phyloP scores from a whole-genome alignment of 2,329 filamentous ascomycete species.

The Cytospora chrysosperma region DNA sequence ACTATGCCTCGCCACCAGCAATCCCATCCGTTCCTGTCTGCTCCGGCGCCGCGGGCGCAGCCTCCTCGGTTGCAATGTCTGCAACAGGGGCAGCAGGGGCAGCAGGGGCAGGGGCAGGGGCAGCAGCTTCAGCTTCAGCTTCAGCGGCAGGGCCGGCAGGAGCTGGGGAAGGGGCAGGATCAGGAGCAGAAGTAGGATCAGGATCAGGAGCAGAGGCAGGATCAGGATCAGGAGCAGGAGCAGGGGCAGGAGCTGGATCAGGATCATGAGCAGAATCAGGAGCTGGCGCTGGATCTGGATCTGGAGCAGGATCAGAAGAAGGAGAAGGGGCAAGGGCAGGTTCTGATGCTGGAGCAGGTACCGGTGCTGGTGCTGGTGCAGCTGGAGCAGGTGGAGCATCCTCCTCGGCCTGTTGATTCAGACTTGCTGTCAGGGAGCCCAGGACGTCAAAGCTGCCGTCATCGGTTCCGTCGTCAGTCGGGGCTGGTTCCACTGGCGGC shows the following conservation, averaged over 20 bases:
- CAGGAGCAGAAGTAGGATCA: too few species aligned
- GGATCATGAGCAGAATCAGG: too few species aligned
- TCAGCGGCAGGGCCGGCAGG: too few species aligned
- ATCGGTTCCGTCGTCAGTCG: constrained; percentile 12
- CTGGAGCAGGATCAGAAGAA: constrained; percentile 2
- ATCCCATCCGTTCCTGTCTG: neutral
- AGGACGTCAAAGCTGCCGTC: constrained; percentile 20
- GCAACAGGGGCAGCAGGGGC: too few species aligned
- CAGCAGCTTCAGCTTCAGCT: too few species aligned
- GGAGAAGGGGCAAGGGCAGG: too few species aligned
- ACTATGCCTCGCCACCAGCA: neutral
- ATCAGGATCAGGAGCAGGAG: too few species aligned
- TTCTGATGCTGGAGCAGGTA: neutral
- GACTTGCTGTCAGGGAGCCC: constrained; percentile 17
- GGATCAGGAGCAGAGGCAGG: too few species aligned
- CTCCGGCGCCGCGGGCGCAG: neutral
- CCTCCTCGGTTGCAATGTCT: neutral
- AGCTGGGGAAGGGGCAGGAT: too few species aligned
- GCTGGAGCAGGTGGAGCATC: constrained; percentile 14
- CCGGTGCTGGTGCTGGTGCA: neutral
- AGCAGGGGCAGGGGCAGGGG: too few species aligned
- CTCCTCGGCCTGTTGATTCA: constrained; percentile 22
- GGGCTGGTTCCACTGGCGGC: neutral
- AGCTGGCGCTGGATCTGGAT: neutral
- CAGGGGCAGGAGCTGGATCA: too few species aligned